These are phyloP conservation scores for Malassezia obtusa DNA, from an alignment of 1,284 basidiomycete genomes.

Conservation along the genomic window DNA sequence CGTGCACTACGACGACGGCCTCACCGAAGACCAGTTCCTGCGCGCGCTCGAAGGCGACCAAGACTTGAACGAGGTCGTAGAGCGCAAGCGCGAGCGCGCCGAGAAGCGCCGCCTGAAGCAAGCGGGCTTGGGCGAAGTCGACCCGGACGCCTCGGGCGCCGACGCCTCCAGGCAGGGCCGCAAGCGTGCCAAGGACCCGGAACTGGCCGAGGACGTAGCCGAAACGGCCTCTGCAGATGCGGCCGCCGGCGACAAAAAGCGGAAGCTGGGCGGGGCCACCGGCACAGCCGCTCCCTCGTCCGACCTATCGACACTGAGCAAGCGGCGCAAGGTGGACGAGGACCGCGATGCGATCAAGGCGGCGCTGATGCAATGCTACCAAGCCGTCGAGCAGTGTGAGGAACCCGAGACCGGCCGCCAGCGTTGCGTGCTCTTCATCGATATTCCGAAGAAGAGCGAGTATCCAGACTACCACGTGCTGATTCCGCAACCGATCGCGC, in stretches of 20 bases:
- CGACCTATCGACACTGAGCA: slow-evolving; percentile 35
- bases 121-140: slow-evolving; percentile 11
- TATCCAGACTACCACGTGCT: slow-evolving; percentile 72
- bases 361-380: slow-evolving; percentile 68
- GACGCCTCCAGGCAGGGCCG: slow-evolving; percentile 25
- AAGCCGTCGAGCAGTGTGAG: slow-evolving; percentile 65
- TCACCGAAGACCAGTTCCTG: slow-evolving; percentile 75
- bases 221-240: slow-evolving; percentile 9
- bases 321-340: slow-evolving; percentile 63
- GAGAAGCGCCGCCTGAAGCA: slow-evolving; percentile 40
- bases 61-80: slow-evolving; percentile 55
- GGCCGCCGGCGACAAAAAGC: slow-evolving; percentile 24
- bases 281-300: slow-evolving; percentile 29
- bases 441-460: slow-evolving; percentile 54
- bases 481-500: slow-evolving; percentile 67
- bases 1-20: slow-evolving; percentile 87
- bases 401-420: slow-evolving; percentile 56
- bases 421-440: slow-evolving; percentile 46
- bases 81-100: slow-evolving; percentile 45
- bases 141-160: slow-evolving; percentile 19
- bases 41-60: slow-evolving; percentile 75
- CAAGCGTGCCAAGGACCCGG: slow-evolving; percentile 10
- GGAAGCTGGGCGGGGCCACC: slow-evolving; percentile 19
- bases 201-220: background rate
- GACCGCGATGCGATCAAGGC: slow-evolving; percentile 62